Conservation (phyloP, 768 basidiomycete species). For the Pleurotus giganteus region DNA sequence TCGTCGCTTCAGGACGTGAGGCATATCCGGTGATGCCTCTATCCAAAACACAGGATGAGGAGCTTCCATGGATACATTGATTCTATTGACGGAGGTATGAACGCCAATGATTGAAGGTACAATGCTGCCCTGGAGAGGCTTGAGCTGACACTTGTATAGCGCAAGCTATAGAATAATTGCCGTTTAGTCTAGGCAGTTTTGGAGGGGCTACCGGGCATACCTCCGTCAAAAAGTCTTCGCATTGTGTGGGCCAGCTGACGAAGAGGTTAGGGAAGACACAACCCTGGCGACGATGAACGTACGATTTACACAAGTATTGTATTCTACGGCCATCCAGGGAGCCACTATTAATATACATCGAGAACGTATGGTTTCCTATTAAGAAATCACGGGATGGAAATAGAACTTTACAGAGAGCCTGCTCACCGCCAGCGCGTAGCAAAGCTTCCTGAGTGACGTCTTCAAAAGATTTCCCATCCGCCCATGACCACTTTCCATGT, state of each 20-base stretch:
- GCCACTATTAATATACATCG: constrained; percentile 9
- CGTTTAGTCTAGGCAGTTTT: neutral
- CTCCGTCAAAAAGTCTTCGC: neutral
- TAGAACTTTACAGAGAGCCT: neutral
- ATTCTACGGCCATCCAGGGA: constrained; percentile 9
- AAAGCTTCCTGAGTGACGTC: neutral
- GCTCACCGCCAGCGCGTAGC: constrained; percentile 7
- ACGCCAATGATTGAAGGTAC: constrained; percentile 55
- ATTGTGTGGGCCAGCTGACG: constrained; percentile 9
- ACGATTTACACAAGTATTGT: constrained; percentile 13
- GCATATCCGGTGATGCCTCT: constrained; percentile 58
- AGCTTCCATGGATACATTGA: constrained; percentile 48
- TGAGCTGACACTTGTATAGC: constrained; percentile 49
- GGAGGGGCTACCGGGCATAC: neutral
- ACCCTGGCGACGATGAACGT: neutral
- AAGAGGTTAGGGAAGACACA: neutral
- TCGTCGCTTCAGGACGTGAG: constrained; percentile 47
- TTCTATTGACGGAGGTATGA: constrained; percentile 33
- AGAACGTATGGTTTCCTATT: constrained; percentile 8
- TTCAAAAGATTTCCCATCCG: constrained; percentile 9
- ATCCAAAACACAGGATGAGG: constrained; percentile 63
- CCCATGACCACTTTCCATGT: constrained; percentile 14
- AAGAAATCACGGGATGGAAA: neutral
- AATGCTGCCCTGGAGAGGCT: constrained; percentile 48
- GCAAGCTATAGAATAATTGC: constrained; percentile 39